Conservation (phyloP, 257 asterid species). For the Nicotiana attenuata region DNA sequence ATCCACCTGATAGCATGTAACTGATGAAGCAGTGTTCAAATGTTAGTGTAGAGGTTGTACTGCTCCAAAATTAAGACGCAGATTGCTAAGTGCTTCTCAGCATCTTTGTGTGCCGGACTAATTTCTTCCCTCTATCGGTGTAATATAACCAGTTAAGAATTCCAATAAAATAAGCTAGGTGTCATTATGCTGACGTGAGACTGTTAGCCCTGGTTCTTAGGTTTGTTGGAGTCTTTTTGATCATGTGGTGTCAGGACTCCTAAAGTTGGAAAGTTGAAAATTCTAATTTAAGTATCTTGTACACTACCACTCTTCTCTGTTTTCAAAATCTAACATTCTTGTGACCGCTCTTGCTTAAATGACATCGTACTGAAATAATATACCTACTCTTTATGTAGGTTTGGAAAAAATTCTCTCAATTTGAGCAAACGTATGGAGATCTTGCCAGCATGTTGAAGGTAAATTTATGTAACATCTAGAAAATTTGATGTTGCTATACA, state of each 20-base stretch:
- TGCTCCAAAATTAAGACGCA: background rate
- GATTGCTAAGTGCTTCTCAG: background rate
- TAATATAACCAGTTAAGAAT: background rate
- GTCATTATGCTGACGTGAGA: background rate
- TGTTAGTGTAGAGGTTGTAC: background rate
- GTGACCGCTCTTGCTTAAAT: background rate
- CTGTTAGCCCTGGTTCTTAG: background rate
- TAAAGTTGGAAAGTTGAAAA: background rate
- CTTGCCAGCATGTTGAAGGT: conserved; percentile 97
- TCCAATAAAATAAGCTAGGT: background rate
- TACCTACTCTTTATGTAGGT: conserved; percentile 44
- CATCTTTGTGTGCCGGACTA: background rate
- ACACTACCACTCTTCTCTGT: background rate
- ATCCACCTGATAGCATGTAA: background rate
- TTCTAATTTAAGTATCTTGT: background rate
- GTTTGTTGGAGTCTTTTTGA: background rate
- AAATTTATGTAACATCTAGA: conserved; percentile 9
- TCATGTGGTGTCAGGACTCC: background rate
- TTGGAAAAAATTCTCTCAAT: conserved; percentile 80
- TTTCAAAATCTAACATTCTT: background rate
- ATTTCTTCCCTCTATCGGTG: background rate
- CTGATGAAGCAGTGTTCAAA: background rate
- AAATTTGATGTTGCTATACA: background rate
- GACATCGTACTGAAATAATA: background rate
- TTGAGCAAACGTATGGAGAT: conserved; percentile 97